Evolutionary conservation across 2,329 filamentous ascomycete genomes (phyloP), one percentile per base, ranked within the genome.

Genomic region (Pseudogymnoascus sp.): DNA sequence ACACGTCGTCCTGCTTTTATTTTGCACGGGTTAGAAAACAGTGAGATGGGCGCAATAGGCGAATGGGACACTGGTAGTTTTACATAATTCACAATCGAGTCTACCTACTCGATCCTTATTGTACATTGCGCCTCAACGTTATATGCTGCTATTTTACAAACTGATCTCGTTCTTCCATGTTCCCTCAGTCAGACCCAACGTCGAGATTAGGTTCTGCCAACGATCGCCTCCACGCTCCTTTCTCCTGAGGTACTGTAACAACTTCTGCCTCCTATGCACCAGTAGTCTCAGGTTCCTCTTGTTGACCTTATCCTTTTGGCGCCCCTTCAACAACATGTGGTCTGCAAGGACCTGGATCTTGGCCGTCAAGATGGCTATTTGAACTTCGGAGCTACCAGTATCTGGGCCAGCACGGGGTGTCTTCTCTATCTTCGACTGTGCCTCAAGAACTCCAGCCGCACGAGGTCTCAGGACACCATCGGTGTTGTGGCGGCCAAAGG

Each of bases 331-430:
- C 71, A 89, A 82, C 61, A 96, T 77, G 68, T 88, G 87, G 69
- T 89, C 82, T 14, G 89, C 88, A 60, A 99, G 75, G 23, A 89
- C 87, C 67, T 91, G 83, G 73, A 99, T 99, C 82, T 97, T 97
- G 64, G 91, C 85, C 2, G 95, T 99, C 74, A 99, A 77, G 70
- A 99, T 96, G 53, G 92, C 93, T 68, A 96, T 91, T 80, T 99
- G 95, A n/a, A 99, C 96, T 78, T 99, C 95, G 5, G 91, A 91
- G 70, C 91, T 96, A 37, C 95, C 95, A 0, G 93, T 99, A 74
- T 99, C 95, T 4, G 89, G 89, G 0, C 95, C 95, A n/a, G 87
- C 86, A 34, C 96, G 88, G 59, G 83, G 83, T 0, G 81, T 82
- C 68, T 84, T 83, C 59, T 70, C 72, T 62, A 68, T 64, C 5